Conservation (phyloP, 306 rosid genomes). For the Sophora flavescens region DNA sequence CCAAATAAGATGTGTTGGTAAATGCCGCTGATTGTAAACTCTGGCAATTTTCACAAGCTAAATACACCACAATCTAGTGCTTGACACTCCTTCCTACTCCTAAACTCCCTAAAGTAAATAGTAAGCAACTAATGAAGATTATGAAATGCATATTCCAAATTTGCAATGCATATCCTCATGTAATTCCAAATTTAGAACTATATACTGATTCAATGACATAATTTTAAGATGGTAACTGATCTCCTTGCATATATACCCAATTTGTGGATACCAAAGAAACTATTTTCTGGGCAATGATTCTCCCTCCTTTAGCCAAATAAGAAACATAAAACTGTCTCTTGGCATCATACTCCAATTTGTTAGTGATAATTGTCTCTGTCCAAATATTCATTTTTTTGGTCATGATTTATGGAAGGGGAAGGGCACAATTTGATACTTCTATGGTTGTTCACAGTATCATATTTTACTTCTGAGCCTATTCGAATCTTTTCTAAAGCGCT, state of each 20-base stretch:
- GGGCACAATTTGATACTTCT: background rate
- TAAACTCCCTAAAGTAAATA: background rate
- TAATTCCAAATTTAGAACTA: background rate
- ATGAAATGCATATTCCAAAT: background rate
- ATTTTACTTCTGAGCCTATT: background rate
- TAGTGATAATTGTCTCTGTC: constrained; percentile 6
- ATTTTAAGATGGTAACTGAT: background rate
- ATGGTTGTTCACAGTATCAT: background rate
- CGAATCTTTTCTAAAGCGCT: constrained; percentile 7
- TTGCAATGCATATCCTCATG: background rate
- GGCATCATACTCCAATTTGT: background rate
- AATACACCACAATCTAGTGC: background rate
- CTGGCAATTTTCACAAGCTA: background rate
- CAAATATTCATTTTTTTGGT: background rate
- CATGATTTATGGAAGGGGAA: background rate
- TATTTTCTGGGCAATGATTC: constrained; percentile 8
- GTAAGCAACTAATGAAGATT: background rate
- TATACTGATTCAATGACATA: background rate
- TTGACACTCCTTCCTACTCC: background rate
- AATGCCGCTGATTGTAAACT: background rate
- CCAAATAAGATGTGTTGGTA: background rate
- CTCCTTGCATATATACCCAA: constrained; percentile 21
- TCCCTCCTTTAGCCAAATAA: background rate
- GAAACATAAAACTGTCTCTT: background rate
- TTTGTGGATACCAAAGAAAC: background rate